Evolutionary conservation across 345 rosid species (phyloP).

Genomic region (Citrus mangshanensis): DNA sequence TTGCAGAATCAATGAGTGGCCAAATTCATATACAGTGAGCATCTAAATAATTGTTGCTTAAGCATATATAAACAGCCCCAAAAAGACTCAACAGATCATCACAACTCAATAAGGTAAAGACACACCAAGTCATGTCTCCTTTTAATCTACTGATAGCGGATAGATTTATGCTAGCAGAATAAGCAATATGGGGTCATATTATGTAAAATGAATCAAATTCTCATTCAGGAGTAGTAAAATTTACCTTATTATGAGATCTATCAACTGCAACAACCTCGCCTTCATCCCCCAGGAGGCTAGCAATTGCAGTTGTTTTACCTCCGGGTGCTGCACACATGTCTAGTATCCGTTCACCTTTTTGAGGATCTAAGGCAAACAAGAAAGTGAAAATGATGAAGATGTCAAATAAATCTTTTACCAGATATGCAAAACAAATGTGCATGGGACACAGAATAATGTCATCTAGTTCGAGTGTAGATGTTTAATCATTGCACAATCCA

Average conservation of each 20-base stretch:
- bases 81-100: background rate
- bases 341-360: conserved; percentile 80
- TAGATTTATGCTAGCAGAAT: conserved; percentile 2
- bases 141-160: background rate
- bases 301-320: conserved; percentile 95
- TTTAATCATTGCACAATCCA: background rate
- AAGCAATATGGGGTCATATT: background rate
- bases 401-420: background rate
- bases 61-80: background rate
- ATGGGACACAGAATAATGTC: background rate
- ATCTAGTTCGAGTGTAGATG: background rate
- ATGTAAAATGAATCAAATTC: background rate
- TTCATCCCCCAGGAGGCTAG: conserved; percentile 81
- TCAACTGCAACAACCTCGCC: conserved; percentile 93
- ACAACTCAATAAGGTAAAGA: background rate
- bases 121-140: background rate
- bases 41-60: background rate
- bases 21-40: background rate
- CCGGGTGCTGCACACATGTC: conserved; percentile 99
- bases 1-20: background rate
- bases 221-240: background rate
- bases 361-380: conserved; percentile 68
- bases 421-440: background rate
- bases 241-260: conserved; percentile 97
- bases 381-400: background rate